A percentile compares a stretch with the other conserved stretches of the same genome.
phyloP scores from a whole-genome alignment of 495 filamentous ascomycete species.

The Penicillium subrubescens region DNA sequence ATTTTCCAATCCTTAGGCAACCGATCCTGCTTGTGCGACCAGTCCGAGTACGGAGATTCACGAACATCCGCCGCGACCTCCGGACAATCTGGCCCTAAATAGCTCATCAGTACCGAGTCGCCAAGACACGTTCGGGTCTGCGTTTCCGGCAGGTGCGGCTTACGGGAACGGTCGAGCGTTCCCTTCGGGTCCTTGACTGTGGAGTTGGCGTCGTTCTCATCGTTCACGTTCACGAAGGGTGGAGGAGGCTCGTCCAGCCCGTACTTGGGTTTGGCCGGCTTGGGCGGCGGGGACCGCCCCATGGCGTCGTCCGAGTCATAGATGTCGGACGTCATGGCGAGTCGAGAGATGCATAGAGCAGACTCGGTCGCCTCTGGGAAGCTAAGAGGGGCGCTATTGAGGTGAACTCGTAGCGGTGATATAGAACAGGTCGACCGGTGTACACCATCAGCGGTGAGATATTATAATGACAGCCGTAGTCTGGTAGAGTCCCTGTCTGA shows the following conservation, averaged over 20 bases:
- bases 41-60: slow-evolving; percentile 20
- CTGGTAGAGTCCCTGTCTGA: neutral
- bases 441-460: neutral
- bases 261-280: slow-evolving; percentile 27
- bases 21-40: slow-evolving; percentile 15
- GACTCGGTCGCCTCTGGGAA: neutral
- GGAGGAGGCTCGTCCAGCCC: slow-evolving; percentile 28
- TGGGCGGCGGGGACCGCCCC: slow-evolving; percentile 36
- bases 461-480: neutral
- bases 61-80: slow-evolving; percentile 42
- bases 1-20: neutral
- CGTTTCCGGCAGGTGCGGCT: slow-evolving; percentile 38
- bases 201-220: slow-evolving; percentile 14
- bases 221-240: slow-evolving; percentile 27
- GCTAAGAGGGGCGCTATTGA: neutral
- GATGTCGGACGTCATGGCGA: slow-evolving; percentile 43
- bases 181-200: slow-evolving; percentile 22
- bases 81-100: slow-evolving; percentile 48
- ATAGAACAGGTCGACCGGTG: neutral
- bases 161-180: slow-evolving; percentile 39
- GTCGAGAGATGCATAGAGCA: slow-evolving; percentile 38
- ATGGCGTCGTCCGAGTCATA: slow-evolving; percentile 51
- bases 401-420: neutral
- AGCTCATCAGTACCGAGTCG: slow-evolving; percentile 51
- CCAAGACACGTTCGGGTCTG: slow-evolving; percentile 35